A percentile compares a stretch with the other conserved stretches of the same genome.
phyloP scores from a whole-genome alignment of 257 asterid genomes.

The Thymus mandschuricus region DNA sequence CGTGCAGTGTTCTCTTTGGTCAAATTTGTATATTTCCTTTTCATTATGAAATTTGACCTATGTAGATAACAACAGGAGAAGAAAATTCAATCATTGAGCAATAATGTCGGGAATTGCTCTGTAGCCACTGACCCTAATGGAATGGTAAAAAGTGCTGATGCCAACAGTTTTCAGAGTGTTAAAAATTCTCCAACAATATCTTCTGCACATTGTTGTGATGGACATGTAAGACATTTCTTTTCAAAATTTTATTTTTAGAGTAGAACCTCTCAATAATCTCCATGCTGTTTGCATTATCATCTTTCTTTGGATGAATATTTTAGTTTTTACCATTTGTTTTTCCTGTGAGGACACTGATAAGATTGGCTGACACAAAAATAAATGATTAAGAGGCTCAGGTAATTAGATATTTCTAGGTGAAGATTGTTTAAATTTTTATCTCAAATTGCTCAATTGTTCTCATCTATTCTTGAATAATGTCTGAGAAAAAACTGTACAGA shows the following conservation, averaged over 20 bases:
- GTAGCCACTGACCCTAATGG: constrained; percentile 35
- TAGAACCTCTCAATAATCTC: not conserved
- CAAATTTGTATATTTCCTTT: constrained; percentile 52
- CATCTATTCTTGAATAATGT: no score
- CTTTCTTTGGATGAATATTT: not conserved
- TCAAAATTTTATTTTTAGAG: constrained; percentile 20
- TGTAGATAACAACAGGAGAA: constrained; percentile 93
- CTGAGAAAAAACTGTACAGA: no score
- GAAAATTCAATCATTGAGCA: constrained; percentile 40
- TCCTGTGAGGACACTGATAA: not conserved
- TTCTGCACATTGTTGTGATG: constrained; percentile 48
- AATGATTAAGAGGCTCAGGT: not conserved
- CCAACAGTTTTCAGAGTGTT: constrained; percentile 31
- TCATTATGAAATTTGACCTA: constrained; percentile 72
- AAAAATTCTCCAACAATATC: constrained; percentile 31
- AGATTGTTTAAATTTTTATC: not conserved
- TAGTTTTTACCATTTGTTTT: not conserved
- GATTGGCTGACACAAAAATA: constrained; percentile 10
- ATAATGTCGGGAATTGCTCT: constrained; percentile 42
- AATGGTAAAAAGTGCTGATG: constrained; percentile 42
- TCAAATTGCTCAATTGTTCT: not conserved
- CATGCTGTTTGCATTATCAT: constrained; percentile 4
- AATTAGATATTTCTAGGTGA: constrained; percentile 1
- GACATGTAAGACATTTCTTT: constrained; percentile 48
- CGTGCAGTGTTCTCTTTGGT: constrained; percentile 33